phyloP scores from a whole-genome alignment of 257 asterid species.

The Linderniella brevidens region DNA sequence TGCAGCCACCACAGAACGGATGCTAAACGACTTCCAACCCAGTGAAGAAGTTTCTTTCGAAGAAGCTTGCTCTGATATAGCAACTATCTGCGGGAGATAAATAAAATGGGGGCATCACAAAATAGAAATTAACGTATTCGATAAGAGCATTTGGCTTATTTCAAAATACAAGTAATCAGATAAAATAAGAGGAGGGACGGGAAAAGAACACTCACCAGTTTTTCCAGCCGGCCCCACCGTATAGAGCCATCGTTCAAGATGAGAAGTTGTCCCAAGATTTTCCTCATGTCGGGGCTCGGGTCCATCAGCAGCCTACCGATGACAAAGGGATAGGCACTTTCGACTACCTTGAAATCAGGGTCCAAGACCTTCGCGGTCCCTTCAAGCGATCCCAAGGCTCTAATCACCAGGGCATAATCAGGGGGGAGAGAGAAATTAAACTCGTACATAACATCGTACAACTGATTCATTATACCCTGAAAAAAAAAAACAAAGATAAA shows the following conservation, averaged over 20 bases:
- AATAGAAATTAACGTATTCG: neutral
- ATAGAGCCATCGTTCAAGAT: slow-evolving; percentile 84
- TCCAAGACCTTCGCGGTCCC: slow-evolving; percentile 94
- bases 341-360: slow-evolving; percentile 91
- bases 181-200: neutral
- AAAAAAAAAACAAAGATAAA: neutral
- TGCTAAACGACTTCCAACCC: slow-evolving; percentile 67
- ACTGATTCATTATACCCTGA: slow-evolving; percentile 85
- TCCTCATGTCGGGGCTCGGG: slow-evolving; percentile 96
- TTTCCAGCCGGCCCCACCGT: slow-evolving; percentile 91
- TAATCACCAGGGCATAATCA: slow-evolving; percentile 87
- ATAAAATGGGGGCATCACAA: no score
- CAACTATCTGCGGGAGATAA: slow-evolving; percentile 50
- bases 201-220: slow-evolving; percentile 37
- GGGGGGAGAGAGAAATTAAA: slow-evolving; percentile 96
- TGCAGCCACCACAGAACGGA: slow-evolving; percentile 78
- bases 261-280: slow-evolving; percentile 78
- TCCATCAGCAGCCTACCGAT: slow-evolving; percentile 79
- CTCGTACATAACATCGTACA: slow-evolving; percentile 80
- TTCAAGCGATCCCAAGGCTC: slow-evolving; percentile 96
- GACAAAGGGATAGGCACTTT: slow-evolving; percentile 96
- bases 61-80: slow-evolving; percentile 67
- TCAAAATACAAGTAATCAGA: neutral
- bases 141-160: neutral
- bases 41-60: slow-evolving; percentile 20